These are phyloP conservation scores for Lecanosticta acicola DNA, from an alignment of 2,329 filamentous ascomycete species.

Conservation along the genomic window DNA sequence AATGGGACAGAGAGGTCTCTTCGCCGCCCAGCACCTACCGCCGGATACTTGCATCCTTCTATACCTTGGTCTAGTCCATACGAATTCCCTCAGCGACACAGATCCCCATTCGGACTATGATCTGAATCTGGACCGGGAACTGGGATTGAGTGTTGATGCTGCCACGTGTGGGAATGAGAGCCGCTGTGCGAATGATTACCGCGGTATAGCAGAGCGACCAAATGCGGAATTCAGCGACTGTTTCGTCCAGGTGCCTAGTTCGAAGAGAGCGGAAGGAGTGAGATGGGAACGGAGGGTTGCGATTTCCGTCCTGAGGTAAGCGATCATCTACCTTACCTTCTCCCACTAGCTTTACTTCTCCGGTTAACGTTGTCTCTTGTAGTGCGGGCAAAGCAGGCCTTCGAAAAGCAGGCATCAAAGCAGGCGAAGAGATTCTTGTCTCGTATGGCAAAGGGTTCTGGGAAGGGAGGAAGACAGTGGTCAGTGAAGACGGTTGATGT, in stretches of 20 bases:
- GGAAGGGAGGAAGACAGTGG: constrained; percentile 20
- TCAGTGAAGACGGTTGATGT: constrained; percentile 3
- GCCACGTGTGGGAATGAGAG: constrained; percentile 47
- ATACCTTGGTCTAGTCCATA: constrained; percentile 48
- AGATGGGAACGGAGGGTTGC: constrained; percentile 45
- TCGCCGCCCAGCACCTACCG: constrained; percentile 40
- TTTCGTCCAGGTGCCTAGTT: constrained; percentile 35
- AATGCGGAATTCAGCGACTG: constrained; percentile 37
- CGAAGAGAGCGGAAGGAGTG: constrained; percentile 33
- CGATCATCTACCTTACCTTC: neutral
- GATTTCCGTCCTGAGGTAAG: constrained; percentile 43
- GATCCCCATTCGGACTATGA: constrained; percentile 47
- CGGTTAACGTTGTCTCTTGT: neutral
- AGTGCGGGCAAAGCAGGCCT: constrained; percentile 44
- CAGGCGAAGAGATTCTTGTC: constrained; percentile 49
- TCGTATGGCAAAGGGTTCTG: constrained; percentile 35
- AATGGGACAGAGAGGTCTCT: constrained; percentile 44
- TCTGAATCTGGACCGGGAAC: constrained; percentile 46
- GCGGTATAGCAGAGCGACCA: constrained; percentile 40
- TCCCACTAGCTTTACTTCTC: neutral
- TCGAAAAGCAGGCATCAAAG: constrained; percentile 42
- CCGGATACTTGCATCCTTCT: constrained; percentile 46
- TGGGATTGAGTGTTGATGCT: constrained; percentile 46
- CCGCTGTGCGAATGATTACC: constrained; percentile 51
- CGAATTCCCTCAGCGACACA: constrained; percentile 38